Percentiles rank a stretch among this genome's conserved stretches.
These are phyloP conservation scores for Lupinus albus DNA, from an alignment of 306 rosid species.

Conservation along the genomic window DNA sequence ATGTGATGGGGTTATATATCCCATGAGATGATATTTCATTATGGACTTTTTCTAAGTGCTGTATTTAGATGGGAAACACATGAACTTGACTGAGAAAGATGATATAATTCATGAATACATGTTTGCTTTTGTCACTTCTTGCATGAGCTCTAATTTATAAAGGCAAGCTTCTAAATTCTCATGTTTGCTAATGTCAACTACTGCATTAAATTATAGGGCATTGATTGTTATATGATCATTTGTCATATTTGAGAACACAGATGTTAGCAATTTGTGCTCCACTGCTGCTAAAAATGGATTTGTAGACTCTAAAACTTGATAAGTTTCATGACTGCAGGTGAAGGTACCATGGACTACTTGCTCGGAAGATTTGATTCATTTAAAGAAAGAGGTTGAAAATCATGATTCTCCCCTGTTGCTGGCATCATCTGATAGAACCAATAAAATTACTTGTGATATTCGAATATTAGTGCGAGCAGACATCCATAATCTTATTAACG, in stretches of 20 bases:
- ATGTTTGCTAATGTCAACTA: constrained; percentile 5
- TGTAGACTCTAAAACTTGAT: constrained; percentile 41
- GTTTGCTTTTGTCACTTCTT: background rate
- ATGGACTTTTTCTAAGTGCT: background rate
- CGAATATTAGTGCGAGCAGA: constrained; percentile 45
- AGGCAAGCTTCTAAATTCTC: constrained; percentile 18
- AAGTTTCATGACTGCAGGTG: constrained; percentile 56
- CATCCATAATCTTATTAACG: constrained; percentile 49
- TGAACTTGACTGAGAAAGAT: constrained; percentile 13
- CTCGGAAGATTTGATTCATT: constrained; percentile 57
- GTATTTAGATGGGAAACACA: background rate
- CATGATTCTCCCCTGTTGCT: constrained; percentile 48
- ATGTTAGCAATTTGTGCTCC: constrained; percentile 5
- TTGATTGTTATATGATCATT: constrained; percentile 27
- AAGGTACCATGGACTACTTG: constrained; percentile 60
- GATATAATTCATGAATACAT: constrained; percentile 16
- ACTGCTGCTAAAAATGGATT: constrained; percentile 25
- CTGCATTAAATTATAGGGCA: background rate
- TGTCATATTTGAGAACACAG: constrained; percentile 20
- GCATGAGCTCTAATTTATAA: constrained; percentile 11
- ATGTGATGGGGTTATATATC: background rate
- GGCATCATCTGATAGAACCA: constrained; percentile 40
- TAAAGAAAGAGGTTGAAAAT: constrained; percentile 51
- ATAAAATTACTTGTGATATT: constrained; percentile 47
- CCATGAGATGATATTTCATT: no score